Evolutionary conservation across 176 grass and related monocot genomes (phyloP), one percentile per base, ranked within the genome.

Genomic region (Metroxylon sagu): DNA sequence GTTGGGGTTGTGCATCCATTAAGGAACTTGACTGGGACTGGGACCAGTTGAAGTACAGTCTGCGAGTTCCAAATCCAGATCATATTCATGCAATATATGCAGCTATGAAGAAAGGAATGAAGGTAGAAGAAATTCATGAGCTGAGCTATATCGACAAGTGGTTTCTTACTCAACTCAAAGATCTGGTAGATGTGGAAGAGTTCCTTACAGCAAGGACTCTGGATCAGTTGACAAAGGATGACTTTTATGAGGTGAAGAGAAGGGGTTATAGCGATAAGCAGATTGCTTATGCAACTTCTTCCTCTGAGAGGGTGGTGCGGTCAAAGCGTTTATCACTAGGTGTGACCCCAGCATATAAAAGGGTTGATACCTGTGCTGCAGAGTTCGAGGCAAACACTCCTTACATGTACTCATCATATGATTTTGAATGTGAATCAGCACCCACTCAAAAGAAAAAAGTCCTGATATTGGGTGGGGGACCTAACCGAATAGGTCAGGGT

Each of bases 371-470:
- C 43, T 98, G 93, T 78, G 93, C 93, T 57, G 93, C 93, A 73
- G 93, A 98, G 49, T 98, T 98, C 78, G 93, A 98, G 83, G 93
- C 93, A 17, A 87, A 92, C 54, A 98, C 88, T 30, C 93, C 93
- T 19, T 98, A 98, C 70, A 92, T 98, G 93, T 98, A 98, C 61
- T 98, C 93, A 58, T 81, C 84, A 2, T 98, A 98, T 80, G 93
- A 98, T 27, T 83, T 82, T 64, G 94, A 98, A 83, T 98, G 94
- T 1, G 94, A 98, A 60, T 92, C 87, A 28, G 73, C 71, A 62
- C 81, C 94, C 57, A 93, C 94, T 15, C 72, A 64, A 62, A 85
- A 69, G 67, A 98, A 93, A 77, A 93, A 98, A 64, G 94, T 98
- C 52, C 57, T 98, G 64, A 98, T 98, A 80, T 77, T 98, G 79